Percentiles rank a stretch among this genome's conserved stretches.
Evolutionary conservation across 2,329 filamentous ascomycete species (phyloP).

Genomic region (Aspergillus pseudoterreus): DNA sequence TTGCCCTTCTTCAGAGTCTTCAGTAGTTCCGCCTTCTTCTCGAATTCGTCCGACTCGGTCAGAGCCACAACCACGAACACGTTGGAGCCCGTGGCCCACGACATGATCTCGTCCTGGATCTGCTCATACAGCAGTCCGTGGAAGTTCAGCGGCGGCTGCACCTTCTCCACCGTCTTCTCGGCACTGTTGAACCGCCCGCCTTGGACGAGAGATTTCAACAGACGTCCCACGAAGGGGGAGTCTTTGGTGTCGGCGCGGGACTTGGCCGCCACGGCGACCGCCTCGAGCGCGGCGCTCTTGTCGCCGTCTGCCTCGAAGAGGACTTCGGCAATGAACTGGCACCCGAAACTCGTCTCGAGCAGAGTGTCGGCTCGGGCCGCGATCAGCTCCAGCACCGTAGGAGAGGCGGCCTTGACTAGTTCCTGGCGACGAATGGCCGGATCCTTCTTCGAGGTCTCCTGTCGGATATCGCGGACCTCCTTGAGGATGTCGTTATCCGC

Average conservation of each 20-base stretch:
- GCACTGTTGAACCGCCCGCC: constrained; percentile 81
- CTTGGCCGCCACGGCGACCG: constrained; percentile 52
- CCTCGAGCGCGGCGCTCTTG: constrained; percentile 69
- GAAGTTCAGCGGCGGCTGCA: constrained; percentile 76
- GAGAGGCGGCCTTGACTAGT: constrained; percentile 69
- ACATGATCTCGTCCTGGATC: constrained; percentile 69
- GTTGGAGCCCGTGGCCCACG: constrained; percentile 83
- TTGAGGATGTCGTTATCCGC: constrained; percentile 67
- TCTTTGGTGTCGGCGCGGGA: constrained; percentile 52
- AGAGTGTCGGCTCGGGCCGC: constrained; percentile 65
- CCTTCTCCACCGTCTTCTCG: constrained; percentile 65
- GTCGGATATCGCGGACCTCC: constrained; percentile 74
- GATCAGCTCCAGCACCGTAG: constrained; percentile 71
- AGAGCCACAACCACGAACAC: constrained; percentile 83
- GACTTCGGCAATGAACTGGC: constrained; percentile 79
- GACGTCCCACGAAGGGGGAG: constrained; percentile 66
- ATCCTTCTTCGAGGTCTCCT: constrained; percentile 90
- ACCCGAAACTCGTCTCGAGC: constrained; percentile 73
- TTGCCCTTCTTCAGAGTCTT: constrained; percentile 69
- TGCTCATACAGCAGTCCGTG: constrained; percentile 75
- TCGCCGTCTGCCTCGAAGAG: constrained; percentile 73
- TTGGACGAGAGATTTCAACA: constrained; percentile 87
- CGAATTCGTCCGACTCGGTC: constrained; percentile 70
- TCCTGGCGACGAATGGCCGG: constrained; percentile 71
- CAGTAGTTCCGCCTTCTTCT: constrained; percentile 62